These are phyloP conservation scores for Rhodotorula sp. DNA, from an alignment of 1,284 basidiomycete genomes.

Conservation along the genomic window DNA sequence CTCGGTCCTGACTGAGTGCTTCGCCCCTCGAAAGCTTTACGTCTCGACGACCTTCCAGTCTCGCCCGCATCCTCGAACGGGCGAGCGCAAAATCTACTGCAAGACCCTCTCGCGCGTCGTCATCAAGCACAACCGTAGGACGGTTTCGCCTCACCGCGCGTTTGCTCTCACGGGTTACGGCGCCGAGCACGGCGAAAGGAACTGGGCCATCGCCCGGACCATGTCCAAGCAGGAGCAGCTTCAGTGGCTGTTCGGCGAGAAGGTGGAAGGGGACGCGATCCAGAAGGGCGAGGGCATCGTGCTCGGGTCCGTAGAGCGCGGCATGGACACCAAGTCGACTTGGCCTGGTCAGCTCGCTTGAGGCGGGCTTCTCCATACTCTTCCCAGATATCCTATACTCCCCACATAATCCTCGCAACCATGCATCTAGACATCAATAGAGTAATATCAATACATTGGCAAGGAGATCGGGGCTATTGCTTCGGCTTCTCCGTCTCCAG, in stretches of 20 bases:
- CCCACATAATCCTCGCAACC: neutral
- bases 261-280: neutral
- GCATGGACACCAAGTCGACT: slow-evolving; percentile 21
- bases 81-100: slow-evolving; percentile 17
- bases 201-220: slow-evolving; percentile 22
- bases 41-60: slow-evolving; percentile 27
- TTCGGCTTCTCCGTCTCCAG: neutral
- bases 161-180: slow-evolving; percentile 32
- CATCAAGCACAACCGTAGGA: slow-evolving; percentile 32
- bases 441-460: neutral
- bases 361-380: neutral
- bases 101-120: slow-evolving; percentile 24
- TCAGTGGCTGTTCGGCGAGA: slow-evolving; percentile 24
- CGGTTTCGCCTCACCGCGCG: slow-evolving; percentile 28
- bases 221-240: slow-evolving; percentile 25
- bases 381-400: neutral
- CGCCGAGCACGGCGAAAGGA: slow-evolving; percentile 13
- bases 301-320: slow-evolving; percentile 19
- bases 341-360: slow-evolving; percentile 24
- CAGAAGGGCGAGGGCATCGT: slow-evolving; percentile 18
- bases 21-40: slow-evolving; percentile 12
- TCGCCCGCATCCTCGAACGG: slow-evolving; percentile 12
- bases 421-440: neutral
- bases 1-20: neutral
- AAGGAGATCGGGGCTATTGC: neutral